A percentile compares a stretch with the other conserved stretches of the same genome.
These are phyloP conservation scores for Brassica balearica DNA, from an alignment of 441 rosid genomes.

Conservation along the genomic window DNA sequence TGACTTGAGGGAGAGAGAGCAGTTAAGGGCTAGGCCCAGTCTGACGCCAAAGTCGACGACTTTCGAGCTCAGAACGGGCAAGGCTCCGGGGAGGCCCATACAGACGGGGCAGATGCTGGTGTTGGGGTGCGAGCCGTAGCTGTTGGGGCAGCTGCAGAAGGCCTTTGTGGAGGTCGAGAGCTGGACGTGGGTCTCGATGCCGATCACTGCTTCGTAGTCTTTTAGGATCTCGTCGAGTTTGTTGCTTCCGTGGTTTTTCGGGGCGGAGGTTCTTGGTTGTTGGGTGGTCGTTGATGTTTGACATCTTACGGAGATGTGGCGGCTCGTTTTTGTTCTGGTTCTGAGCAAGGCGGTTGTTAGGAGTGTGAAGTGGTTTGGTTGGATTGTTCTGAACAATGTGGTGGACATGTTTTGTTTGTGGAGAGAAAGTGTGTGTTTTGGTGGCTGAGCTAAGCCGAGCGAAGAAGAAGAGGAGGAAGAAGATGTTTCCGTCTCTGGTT, in stretches of 20 bases:
- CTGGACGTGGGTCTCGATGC: conserved; percentile 96
- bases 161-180: conserved; percentile 91
- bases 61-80: conserved; percentile 84
- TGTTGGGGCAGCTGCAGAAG: conserved; percentile 87
- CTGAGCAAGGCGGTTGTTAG: neutral
- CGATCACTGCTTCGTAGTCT: conserved; percentile 84
- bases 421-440: no score
- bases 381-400: neutral
- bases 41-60: conserved; percentile 85
- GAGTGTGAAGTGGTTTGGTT: neutral
- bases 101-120: conserved; percentile 85
- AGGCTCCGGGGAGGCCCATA: conserved; percentile 95
- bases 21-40: conserved; percentile 88
- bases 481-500: conserved; percentile 4
- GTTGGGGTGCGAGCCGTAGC: conserved; percentile 78
- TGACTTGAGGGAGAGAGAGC: conserved; percentile 72
- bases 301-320: neutral
- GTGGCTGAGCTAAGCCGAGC: neutral
- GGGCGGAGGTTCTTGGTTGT: conserved; percentile 50
- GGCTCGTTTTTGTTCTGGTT: neutral
- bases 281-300: conserved; percentile 58
- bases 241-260: conserved; percentile 49
- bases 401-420: no score
- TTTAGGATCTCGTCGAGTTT: conserved; percentile 54
- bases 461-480: neutral